Evolutionary conservation across 495 filamentous ascomycete species (phyloP), one percentile per base, ranked within the genome.

Genomic region (Penicillium malachiteum): DNA sequence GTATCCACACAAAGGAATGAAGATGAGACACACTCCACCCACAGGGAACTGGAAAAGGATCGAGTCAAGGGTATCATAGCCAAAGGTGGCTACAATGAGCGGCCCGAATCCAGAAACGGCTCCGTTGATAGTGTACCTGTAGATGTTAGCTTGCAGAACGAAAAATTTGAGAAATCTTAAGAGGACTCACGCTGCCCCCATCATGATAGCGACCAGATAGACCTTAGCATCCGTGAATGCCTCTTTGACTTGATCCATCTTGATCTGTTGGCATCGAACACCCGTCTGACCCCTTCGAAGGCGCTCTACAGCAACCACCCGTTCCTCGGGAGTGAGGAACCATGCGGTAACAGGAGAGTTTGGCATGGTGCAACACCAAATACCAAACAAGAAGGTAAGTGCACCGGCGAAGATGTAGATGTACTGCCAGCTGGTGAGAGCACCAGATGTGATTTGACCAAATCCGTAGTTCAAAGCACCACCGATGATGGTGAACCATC

Each of bases 41-140:
- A 90, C 74, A 1, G 88, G 88, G 52, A 90, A 89, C 59, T 91
- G 88, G 57, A 85, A 84, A 2, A 91, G 73, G 52, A 91, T 89
- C 0, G 82, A 82, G 34, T 89, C 78, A 3, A 88, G 72, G 0
- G 81, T 80, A 17, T 74, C 73, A 66, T 81, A 91, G 52, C 87
- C 88, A 57, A 90, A 91, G 0, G 86, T 91, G 2, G 78, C 82
- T 3, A 92, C 87, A 54, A 91, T 90, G 5, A 90, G 67, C 3
- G 87, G 87, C 0, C 88, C 87, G 62, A 90, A 90, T 0, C 87
- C 87, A n/a, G 79, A 80, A n/a, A 90, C 83, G 4, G 86, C 87
- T 16, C 87, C 87, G 57, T 90, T 90, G 55, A 90, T 82, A 1
- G 84, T 88, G 59, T 89, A 89, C 5, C 78, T 80, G 37, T 10